Evolutionary conservation across 2,329 filamentous ascomycete species (phyloP).

Genomic region (Aspergillus eucalypticola): DNA sequence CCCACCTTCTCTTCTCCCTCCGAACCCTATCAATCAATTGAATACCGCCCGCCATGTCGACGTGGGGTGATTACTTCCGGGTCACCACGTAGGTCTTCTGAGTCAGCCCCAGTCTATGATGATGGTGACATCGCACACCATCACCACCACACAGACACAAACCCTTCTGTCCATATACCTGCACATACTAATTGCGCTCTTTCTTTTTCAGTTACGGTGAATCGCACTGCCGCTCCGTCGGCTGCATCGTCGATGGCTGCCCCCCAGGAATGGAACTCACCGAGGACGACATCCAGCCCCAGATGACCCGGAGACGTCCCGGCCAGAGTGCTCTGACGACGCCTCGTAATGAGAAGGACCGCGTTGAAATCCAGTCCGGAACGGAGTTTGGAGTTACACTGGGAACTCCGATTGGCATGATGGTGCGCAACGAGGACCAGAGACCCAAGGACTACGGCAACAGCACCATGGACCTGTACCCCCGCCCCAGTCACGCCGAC

Average conservation of each 20-base stretch:
- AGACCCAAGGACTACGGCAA: constrained; percentile 87
- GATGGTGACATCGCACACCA: not conserved
- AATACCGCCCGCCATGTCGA: constrained; percentile 66
- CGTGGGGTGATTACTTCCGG: constrained; percentile 78
- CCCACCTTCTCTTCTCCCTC: not conserved
- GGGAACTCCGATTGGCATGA: constrained; percentile 84
- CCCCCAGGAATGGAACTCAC: constrained; percentile 84
- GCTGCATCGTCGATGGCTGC: constrained; percentile 90
- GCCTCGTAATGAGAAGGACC: constrained; percentile 88
- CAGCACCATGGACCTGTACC: constrained; percentile 87
- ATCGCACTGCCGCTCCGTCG: constrained; percentile 89
- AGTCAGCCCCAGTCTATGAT: not conserved
- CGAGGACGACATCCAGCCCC: constrained; percentile 87
- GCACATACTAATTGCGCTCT: not conserved
- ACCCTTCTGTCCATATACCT: too few species aligned
- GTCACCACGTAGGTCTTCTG: constrained; percentile 70
- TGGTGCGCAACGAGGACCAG: constrained; percentile 90
- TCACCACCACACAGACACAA: not conserved
- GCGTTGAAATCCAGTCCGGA: constrained; percentile 87
- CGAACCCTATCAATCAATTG: not conserved
- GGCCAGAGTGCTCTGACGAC: constrained; percentile 90
- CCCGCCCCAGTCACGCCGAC: constrained; percentile 89
- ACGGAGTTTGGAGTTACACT: constrained; percentile 87
- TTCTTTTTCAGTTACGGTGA: constrained; percentile 63
- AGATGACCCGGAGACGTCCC: constrained; percentile 86